Conservation (phyloP, 2,329 filamentous ascomycete species). For the Cryphonectria nitschkei region DNA sequence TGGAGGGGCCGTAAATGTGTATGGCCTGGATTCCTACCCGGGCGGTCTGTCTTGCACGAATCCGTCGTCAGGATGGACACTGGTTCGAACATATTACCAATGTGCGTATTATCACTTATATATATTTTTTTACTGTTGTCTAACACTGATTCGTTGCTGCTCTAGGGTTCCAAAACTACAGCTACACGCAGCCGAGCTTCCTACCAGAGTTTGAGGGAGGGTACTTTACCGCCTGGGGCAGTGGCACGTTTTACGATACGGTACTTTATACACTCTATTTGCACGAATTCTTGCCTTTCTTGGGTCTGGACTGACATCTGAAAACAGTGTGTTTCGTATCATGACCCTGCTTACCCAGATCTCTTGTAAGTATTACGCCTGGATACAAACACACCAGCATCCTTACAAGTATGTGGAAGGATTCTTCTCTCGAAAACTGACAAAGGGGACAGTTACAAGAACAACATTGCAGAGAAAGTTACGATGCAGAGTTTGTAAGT, state of each 20-base stretch:
- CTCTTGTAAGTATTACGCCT: conserved; percentile 43
- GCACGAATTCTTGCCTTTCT: too few relatives aligned
- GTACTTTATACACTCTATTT: conserved; percentile 16
- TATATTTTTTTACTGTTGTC: too few relatives aligned
- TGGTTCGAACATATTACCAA: conserved; percentile 57
- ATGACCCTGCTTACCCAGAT: conserved; percentile 52
- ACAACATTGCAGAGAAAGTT: conserved; percentile 54
- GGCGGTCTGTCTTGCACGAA: conserved; percentile 55
- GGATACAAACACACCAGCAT: background rate
- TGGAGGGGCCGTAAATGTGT: conserved; percentile 56
- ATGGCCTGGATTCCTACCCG: conserved; percentile 51
- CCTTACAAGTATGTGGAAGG: too few relatives aligned
- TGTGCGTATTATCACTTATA: conserved; percentile 36
- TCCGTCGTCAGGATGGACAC: conserved; percentile 49
- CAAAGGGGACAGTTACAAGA: conserved; percentile 46
- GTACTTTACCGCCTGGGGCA: conserved; percentile 58
- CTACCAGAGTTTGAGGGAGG: conserved; percentile 59
- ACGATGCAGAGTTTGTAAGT: conserved; percentile 51
- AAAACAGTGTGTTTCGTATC: conserved; percentile 47
- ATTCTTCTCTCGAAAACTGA: background rate
- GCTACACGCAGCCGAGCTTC: conserved; percentile 56
- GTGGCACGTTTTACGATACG: conserved; percentile 52
- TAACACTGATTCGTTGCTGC: background rate
- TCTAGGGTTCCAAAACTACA: conserved; percentile 54
- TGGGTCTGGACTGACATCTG: background rate